Evolutionary conservation across 257 asterid species (phyloP), one percentile per base, ranked within the genome.

Genomic region (Nicotiana sylvestris): DNA sequence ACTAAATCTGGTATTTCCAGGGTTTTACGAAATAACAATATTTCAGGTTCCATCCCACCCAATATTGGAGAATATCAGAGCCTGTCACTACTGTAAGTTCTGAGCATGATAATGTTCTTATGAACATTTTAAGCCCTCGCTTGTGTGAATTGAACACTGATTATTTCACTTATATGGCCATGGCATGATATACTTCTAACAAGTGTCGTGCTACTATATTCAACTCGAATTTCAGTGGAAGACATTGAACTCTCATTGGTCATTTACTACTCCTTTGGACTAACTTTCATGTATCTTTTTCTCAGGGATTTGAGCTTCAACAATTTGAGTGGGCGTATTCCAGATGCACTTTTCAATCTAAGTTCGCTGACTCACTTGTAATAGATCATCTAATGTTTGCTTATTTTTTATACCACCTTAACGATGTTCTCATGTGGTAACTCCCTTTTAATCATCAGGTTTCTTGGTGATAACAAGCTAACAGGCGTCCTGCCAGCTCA

Each of bases 231-330:
- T 21, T 35, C 25, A 16, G 39, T 74, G 25, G 66, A 61, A 61
- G 32, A 61, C 15, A 9, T 61, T 61, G 66, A 21, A 61, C 66
- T 21, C 15, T 61, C n/a, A 49, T 25, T 25, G 62, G 25, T 74
- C 62, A 74, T 25, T 51, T 27, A 27, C 80, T 25, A 46, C n/a
- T 55, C 80, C 39, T 72, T 72, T 49, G 4, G 27, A 25, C 80
- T 56, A 77, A 82, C 77, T 13, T 64, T 32, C 39, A 9, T 72
- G 57, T 67, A 76, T 81, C 33, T 67, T 57, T 77, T 86, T 85
- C 82, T 84, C 92, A 95, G 98, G 91, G 98, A 95, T 85, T 89
- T 95, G 91, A 92, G 98, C 92, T 93, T 91, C 96, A 95, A 95
- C 88, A 90, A 87, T 86, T 86, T 95, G 89, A 87, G 88, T 2